Evolutionary conservation across 129 eudicot genomes (phyloP), one percentile per base, ranked within the genome.

Genomic region (sunflower (Helianthus annuus)): DNA sequence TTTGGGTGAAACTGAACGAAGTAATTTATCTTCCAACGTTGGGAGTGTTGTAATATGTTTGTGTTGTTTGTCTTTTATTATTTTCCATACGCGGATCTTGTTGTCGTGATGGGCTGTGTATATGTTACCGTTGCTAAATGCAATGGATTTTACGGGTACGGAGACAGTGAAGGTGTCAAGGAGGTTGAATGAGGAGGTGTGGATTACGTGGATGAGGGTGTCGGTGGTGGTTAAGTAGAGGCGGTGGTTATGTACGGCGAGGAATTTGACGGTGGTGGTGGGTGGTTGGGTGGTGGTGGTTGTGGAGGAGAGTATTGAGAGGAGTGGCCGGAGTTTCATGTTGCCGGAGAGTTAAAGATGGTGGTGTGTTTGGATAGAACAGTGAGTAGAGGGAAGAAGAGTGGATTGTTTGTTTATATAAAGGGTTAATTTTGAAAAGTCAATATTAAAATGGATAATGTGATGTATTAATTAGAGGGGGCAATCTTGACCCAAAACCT

Each of bases 71-170:
- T 75, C 40, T 63, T 65, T 62, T 12, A 76, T 64, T 32, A 83
- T 4, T 66, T 79, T 80, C 96, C 96, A 92, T 6, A 77, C 84
- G 1, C 98, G 87, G 63, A 92, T 92, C 38, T 83, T 85, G 14
- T 82, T 74, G 44, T 92, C 96, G 38, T 92, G 98, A 48, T 89
- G 96, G n/a, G 96, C 85, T 0, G 96, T 83, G 80, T 83, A 85
- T 22, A 89, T 57, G 24, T 76, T 75, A 4, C 77, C 80, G 82
- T 79, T 64, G 62, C 4, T 14, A 34, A 92, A 92, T 0, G 83
- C 69, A 34, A 89, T 29, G 24, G 94, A 92, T 69, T 92, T 92
- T 2, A 85, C 83, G 66, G 89, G 2, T 0, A 72, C 76, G 15
- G 73, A 32, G 46, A 59, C 83, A 17, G 57, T 53, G 73, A 85